Conservation (phyloP, 2,329 filamentous ascomycete species). For the Ophiostoma ulmi region DNA sequence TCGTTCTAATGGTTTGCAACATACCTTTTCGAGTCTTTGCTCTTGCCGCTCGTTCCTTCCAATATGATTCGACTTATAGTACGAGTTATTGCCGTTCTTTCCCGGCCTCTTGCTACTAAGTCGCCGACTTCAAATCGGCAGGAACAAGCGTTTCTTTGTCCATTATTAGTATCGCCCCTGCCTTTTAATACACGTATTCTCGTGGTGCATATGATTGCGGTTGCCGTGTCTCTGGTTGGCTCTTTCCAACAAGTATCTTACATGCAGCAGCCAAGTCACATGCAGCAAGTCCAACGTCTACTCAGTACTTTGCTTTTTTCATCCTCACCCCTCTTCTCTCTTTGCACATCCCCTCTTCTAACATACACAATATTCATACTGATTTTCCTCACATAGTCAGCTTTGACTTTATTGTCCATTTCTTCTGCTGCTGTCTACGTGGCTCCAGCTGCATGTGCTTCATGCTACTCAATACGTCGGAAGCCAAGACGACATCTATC, state of each 20-base stretch:
- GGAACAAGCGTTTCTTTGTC: background rate
- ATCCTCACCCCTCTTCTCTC: background rate
- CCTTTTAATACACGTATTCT: background rate
- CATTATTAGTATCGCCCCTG: background rate
- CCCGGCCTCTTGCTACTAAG: background rate
- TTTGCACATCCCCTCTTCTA: background rate
- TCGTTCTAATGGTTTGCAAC: background rate
- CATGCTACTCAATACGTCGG: background rate
- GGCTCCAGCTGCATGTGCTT: background rate
- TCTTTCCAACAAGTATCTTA: background rate
- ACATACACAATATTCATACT: background rate
- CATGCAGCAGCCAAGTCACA: background rate
- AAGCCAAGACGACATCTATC: background rate
- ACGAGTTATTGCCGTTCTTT: background rate
- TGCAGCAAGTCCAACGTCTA: background rate
- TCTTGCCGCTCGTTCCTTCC: background rate
- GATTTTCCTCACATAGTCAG: background rate
- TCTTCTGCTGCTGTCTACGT: background rate
- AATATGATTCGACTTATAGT: background rate
- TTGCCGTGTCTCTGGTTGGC: background rate
- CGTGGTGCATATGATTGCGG: background rate
- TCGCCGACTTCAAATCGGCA: background rate
- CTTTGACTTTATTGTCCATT: background rate
- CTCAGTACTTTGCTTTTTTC: slow-evolving; percentile 1
- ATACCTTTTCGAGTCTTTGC: background rate